A percentile compares a stretch with the other conserved stretches of the same genome.
These are phyloP conservation scores for Thyridium curvatum DNA, from an alignment of 2,329 filamentous ascomycete genomes.

Conservation along the genomic window DNA sequence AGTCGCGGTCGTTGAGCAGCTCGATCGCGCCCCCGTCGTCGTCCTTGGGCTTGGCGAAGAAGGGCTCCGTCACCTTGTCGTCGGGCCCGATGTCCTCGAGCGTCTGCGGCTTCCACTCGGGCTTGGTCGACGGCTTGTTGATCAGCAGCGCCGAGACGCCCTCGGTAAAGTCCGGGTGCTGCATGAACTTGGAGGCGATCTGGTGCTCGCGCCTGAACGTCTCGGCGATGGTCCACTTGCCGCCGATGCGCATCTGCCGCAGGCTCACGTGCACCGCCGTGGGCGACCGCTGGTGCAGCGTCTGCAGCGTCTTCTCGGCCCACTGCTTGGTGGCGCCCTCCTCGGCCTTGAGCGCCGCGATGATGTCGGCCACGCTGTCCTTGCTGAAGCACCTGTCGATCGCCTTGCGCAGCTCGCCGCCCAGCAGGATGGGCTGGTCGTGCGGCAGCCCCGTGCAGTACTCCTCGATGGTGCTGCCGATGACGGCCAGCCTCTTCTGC, in stretches of 20 bases:
- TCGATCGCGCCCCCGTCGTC: conserved; percentile 24
- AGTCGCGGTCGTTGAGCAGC: conserved; percentile 59
- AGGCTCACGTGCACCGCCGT: conserved; percentile 81
- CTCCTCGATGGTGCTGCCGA: conserved; percentile 88
- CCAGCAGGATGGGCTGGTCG: conserved; percentile 60
- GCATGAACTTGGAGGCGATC: conserved; percentile 85
- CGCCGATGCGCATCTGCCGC: conserved; percentile 71
- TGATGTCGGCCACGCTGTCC: conserved; percentile 62
- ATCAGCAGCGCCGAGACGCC: conserved; percentile 81
- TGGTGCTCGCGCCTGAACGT: conserved; percentile 82
- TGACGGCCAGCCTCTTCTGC: conserved; percentile 57
- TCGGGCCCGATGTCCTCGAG: conserved; percentile 58
- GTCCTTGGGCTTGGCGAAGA: conserved; percentile 50
- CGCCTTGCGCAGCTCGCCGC: conserved; percentile 65
- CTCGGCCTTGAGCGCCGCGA: conserved; percentile 57
- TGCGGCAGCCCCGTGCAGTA: conserved; percentile 81
- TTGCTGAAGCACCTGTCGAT: conserved; percentile 80
- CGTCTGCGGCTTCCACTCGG: conserved; percentile 70
- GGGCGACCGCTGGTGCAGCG: conserved; percentile 73
- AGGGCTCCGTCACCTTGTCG: conserved; percentile 53
- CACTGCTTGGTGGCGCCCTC: conserved; percentile 57
- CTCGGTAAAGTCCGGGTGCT: conserved; percentile 82
- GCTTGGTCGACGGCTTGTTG: conserved; percentile 51
- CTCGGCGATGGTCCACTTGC: conserved; percentile 72
- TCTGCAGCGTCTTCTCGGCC: conserved; percentile 71